Conservation (phyloP, 164 flowering plant species). For the Dillenia turbinata region DNA sequence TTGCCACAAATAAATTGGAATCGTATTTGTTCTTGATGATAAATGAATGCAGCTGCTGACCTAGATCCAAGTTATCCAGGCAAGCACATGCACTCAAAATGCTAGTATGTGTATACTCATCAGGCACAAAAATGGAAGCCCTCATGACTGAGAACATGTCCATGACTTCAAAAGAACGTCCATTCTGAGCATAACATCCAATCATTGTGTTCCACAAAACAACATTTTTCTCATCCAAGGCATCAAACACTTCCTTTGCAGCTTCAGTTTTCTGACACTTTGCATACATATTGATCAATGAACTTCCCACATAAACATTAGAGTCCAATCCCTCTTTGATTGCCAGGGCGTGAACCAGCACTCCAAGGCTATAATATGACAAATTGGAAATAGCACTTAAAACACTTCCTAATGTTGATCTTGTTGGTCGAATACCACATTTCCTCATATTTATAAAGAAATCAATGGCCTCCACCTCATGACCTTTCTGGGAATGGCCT, state of each 20-base stretch:
- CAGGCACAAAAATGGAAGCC: constrained; percentile 40
- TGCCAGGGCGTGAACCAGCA: constrained; percentile 71
- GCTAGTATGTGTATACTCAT: constrained; percentile 81
- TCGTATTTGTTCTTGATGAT: constrained; percentile 55
- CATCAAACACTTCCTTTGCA: constrained; percentile 61
- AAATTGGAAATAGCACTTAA: constrained; percentile 76
- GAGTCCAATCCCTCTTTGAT: constrained; percentile 61
- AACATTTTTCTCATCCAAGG: constrained; percentile 50
- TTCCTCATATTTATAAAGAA: constrained; percentile 51
- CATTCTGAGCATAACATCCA: constrained; percentile 71
- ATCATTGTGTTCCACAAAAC: constrained; percentile 88
- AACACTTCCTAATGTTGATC: constrained; percentile 85
- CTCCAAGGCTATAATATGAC: constrained; percentile 40
- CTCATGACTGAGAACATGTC: constrained; percentile 51
- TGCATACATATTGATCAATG: constrained; percentile 78
- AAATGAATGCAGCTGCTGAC: constrained; percentile 70
- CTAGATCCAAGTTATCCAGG: constrained; percentile 40
- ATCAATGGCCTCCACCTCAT: constrained; percentile 47
- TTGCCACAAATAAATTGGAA: constrained; percentile 63
- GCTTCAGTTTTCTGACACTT: constrained; percentile 60
- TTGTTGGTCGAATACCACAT: constrained; percentile 47
- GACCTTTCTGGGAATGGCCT: constrained; percentile 63
- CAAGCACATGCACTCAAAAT: constrained; percentile 69
- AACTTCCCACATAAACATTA: constrained; percentile 82
- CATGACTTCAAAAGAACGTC: constrained; percentile 43